These are phyloP conservation scores for Vachellia pachyceras DNA, from an alignment of 306 rosid genomes.

Conservation along the genomic window DNA sequence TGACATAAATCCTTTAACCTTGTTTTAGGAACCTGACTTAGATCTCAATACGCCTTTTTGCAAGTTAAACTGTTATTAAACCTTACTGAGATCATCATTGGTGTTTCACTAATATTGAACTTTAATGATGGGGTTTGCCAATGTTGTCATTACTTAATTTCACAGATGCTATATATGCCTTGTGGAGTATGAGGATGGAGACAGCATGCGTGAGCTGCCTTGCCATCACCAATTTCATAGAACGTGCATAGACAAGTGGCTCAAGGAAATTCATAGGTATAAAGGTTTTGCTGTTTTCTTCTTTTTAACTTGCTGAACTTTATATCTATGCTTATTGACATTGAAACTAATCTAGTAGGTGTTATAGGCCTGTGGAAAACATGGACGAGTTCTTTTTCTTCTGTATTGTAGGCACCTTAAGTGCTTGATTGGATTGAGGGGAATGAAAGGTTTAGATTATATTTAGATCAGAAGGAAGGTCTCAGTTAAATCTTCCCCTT, in stretches of 20 bases:
- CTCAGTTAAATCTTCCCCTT: not conserved
- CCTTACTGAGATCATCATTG: not conserved
- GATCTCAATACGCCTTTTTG: conserved; percentile 1
- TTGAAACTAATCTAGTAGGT: not conserved
- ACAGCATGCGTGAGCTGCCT: conserved; percentile 84
- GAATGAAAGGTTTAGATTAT: not conserved
- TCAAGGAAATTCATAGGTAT: conserved; percentile 98
- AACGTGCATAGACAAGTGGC: conserved; percentile 94
- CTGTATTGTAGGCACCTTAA: not conserved
- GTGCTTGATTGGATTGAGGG: not conserved
- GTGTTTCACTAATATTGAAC: not conserved
- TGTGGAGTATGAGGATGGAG: conserved; percentile 98
- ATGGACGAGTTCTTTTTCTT: not conserved
- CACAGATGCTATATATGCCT: conserved; percentile 97
- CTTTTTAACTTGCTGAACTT: not conserved
- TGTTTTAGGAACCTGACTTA: not conserved
- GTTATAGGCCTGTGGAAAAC: not conserved
- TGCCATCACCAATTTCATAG: conserved; percentile 92
- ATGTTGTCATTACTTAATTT: not conserved
- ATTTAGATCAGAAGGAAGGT: not conserved
- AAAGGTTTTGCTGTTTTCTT: conserved; percentile 13
- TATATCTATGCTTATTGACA: not conserved
- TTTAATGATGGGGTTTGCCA: conserved; percentile 1
- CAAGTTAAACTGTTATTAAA: not conserved
- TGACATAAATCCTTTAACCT: not conserved